Evolutionary conservation across 768 basidiomycete species (phyloP).

Genomic region (Calocybe gangraenosa): DNA sequence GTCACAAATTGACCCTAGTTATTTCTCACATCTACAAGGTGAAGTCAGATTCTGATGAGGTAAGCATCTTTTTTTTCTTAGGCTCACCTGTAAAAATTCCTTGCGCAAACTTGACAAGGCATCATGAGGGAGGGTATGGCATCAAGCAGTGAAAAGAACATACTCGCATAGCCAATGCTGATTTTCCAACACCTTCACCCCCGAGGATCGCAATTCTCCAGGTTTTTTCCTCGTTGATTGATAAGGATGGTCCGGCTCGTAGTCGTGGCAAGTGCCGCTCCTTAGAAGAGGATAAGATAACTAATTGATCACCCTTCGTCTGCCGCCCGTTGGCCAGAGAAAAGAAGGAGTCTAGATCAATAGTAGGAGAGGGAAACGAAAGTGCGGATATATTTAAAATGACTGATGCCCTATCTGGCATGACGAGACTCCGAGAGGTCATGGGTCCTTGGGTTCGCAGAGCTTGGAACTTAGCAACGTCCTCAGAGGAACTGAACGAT

Average conservation of each 20-base stretch:
- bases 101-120: no score
- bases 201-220: slow-evolving; percentile 5
- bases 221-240: neutral
- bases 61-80: no score
- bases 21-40: no score
- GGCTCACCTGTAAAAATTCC: no score
- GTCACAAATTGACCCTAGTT: neutral
- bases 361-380: no score
- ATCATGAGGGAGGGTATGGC: no score
- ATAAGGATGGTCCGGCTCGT: neutral
- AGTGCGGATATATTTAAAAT: neutral
- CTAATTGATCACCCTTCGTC: no score
- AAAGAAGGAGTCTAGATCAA: neutral
- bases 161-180: slow-evolving; percentile 9
- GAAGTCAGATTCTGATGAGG: no score
- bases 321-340: neutral
- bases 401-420: neutral
- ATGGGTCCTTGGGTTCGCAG: no score
- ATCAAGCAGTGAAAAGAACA: neutral
- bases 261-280: neutral
- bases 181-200: slow-evolving; percentile 20
- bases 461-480: no score
- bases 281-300: no score
- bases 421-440: no score
- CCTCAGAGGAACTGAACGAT: neutral